Evolutionary conservation across 2,329 filamentous ascomycete genomes (phyloP), one percentile per base, ranked within the genome.

Genomic region (Fusarium udum): DNA sequence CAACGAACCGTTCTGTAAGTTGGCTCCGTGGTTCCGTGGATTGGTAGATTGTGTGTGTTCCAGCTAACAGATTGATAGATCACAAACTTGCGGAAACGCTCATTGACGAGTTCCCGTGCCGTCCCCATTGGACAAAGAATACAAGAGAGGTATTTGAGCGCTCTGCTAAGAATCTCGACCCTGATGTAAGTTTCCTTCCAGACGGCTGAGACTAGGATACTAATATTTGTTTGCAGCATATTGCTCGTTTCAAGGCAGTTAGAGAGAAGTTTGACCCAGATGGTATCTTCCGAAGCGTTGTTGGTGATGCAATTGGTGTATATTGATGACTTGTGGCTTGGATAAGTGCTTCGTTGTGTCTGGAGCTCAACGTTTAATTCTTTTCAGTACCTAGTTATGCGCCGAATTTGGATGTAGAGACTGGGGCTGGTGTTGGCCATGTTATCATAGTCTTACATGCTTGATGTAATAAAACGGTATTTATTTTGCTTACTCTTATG

Each of bases 21-120:
- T 11, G 13, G 1, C 3, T n/a, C n/a, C n/a, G n/a, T n/a, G n/a
- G n/a, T n/a, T 4, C 0, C 0, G n/a, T 9, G 2, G 3, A 26
- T 22, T 0, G 3, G 2, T 3, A 18, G 26, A 13, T 4, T 4
- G 6, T 3, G 3, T 9, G n/a, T n/a, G n/a, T n/a, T 3, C 0
- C 0, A 31, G 16, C 34, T 65, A 13, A 65, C 3, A 1, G 3
- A 1, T 14, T 2, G 1, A 8, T 0, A 66, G 60, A 66, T 6
- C 63, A 66, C 3, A 66, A 48, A 9, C 60, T 66, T 8, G 60
- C 63, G 11, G 36, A 66, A 10, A 56, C 40, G 0, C 16, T 66
- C 1, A 66, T 66, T 20, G 60, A 64, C 1, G 60, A 66, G 1
- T 66, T 66, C 6, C 48, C 60, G 0, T 64, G 48, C 7, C 48